These are phyloP conservation scores for Dujonia santamariae DNA, from an alignment of 1,139 yeast genomes.

Conservation along the genomic window DNA sequence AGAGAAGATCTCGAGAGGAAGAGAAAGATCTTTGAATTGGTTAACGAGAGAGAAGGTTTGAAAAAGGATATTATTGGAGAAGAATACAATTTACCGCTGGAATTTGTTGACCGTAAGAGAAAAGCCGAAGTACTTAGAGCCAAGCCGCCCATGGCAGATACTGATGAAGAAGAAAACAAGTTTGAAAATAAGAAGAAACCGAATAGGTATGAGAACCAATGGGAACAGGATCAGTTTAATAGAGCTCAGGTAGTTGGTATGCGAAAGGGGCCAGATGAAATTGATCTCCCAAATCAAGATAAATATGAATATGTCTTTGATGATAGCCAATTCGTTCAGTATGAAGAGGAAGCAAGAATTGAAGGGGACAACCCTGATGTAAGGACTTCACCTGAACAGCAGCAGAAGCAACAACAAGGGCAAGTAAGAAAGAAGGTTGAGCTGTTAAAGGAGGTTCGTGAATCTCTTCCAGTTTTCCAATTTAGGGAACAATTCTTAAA, in stretches of 20 bases:
- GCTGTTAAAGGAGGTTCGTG: conserved; percentile 46
- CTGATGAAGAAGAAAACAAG: conserved; percentile 16
- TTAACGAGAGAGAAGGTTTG: conserved; percentile 34
- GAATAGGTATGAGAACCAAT: conserved; percentile 41
- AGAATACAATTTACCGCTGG: conserved; percentile 56
- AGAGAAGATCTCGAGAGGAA: conserved; percentile 49
- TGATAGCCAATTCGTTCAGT: conserved; percentile 68
- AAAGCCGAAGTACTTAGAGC: conserved; percentile 39
- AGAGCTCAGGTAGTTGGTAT: conserved; percentile 36
- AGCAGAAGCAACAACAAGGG: conserved; percentile 12
- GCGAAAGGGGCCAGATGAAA: conserved; percentile 40
- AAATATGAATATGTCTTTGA: conserved; percentile 84
- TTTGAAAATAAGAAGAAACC: conserved; percentile 8
- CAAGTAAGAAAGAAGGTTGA: conserved; percentile 22
- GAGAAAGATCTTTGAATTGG: conserved; percentile 39
- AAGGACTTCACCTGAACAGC: conserved; percentile 14
- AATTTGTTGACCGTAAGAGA: conserved; percentile 51
- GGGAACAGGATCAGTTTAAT: conserved; percentile 66
- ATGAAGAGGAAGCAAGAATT: conserved; percentile 23
- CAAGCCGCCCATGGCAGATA: conserved; percentile 28
- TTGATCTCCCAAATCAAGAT: conserved; percentile 43
- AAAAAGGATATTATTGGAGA: conserved; percentile 24
- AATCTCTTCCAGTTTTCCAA: conserved; percentile 72
- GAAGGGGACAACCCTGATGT: conserved; percentile 17
- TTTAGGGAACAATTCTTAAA: conserved; percentile 62